Evolutionary conservation across 495 filamentous ascomycete genomes (phyloP), one percentile per base, ranked within the genome.

Genomic region (Penicillium turbatum): DNA sequence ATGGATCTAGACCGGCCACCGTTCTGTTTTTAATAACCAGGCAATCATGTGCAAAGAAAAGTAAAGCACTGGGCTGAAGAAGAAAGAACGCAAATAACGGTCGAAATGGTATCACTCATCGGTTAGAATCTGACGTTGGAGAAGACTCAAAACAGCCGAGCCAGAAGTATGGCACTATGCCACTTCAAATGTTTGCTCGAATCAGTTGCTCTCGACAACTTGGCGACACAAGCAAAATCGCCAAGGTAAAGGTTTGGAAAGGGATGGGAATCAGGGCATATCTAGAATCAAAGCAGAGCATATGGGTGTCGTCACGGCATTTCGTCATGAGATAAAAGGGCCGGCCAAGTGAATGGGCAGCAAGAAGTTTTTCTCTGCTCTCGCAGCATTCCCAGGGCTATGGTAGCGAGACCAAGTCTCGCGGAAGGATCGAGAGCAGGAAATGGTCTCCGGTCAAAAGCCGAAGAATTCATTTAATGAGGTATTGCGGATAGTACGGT

Each of bases 271-370:
- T 10, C 36, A 54, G 40, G 51, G 41, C 53, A 58, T 51, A 63
- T 66, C 61, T 66, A 64, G 40, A 67, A 60, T 57, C 53, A 53
- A 54, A 48, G 24, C 40, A 48, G 26, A 49, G 32, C n/a, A 58
- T 57, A 30, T 43, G 41, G 41, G 41, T 40, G 54, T 68, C 63
- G 55, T 70, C 58, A 68, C 52, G 66, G 69, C 68, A 60, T 74
- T 64, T 66, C 70, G 60, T 74, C 70, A 63, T 72, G 61, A 71
- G 17, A 42, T 29, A 32, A 32, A 35, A 55, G 10, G 34, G 41
- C 34, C 19, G 26, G 52, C 24, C 46, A 48, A 48, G 6, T 42
- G 29, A 43, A 43, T 34, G 40, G 49, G 38, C 11, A 21, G 51
- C 38, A 9, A 54, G 21, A 31, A 31, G 37, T 11, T 44, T 27